phyloP scores from a whole-genome alignment of 73 alveolate species.

The Paraurostyla sp. region DNA sequence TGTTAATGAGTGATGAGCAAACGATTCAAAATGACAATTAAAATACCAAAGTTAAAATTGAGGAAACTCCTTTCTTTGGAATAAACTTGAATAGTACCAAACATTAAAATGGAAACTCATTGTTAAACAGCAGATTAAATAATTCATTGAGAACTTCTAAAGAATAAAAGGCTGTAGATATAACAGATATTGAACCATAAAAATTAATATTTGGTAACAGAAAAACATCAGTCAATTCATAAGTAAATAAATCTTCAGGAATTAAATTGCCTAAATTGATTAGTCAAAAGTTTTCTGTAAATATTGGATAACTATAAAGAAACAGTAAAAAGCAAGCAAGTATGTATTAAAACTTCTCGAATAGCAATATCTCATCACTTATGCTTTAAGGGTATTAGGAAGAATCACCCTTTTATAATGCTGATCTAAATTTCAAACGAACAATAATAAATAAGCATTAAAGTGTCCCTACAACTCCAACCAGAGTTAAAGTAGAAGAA shows the following conservation, averaged over 20 bases:
- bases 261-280: background rate
- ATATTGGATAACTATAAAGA: background rate
- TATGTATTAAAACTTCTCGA: background rate
- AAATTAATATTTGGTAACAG: too few relatives aligned
- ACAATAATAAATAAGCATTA: background rate
- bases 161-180: too few relatives aligned
- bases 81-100: too few relatives aligned
- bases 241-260: background rate
- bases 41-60: background rate
- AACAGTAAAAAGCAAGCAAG: background rate
- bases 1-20: background rate
- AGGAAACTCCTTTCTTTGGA: background rate
- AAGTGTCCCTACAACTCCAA: constrained; percentile 13
- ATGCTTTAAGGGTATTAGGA: too few relatives aligned
- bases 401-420: too few relatives aligned
- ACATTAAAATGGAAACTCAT: too few relatives aligned
- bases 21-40: background rate
- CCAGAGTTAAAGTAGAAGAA: background rate
- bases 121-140: too few relatives aligned
- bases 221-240: too few relatives aligned
- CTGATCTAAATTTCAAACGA: background rate
- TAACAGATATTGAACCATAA: too few relatives aligned
- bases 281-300: background rate
- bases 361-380: background rate
- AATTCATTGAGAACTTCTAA: too few relatives aligned